Evolutionary conservation across 1,284 basidiomycete species (phyloP).

Genomic region (Ganoderma meredithae): DNA sequence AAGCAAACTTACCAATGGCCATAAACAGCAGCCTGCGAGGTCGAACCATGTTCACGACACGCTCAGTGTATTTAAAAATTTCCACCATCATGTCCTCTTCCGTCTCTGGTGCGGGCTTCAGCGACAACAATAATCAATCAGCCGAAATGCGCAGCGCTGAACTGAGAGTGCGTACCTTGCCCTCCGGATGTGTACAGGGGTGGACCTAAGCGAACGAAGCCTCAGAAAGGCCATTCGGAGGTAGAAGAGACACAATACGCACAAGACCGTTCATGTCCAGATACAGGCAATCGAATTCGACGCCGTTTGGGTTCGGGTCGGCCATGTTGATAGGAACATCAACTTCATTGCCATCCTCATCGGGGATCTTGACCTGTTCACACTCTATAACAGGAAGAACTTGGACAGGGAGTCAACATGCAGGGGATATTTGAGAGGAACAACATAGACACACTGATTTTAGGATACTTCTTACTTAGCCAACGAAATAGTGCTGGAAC

Average conservation of each 20-base stretch:
- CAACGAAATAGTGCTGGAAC: constrained; percentile 94
- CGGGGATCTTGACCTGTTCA: constrained; percentile 72
- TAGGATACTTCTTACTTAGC: constrained; percentile 97
- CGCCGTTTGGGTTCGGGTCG: constrained; percentile 92
- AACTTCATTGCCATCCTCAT: constrained; percentile 73
- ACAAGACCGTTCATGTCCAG: constrained; percentile 94
- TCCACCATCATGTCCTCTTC: constrained; percentile 99
- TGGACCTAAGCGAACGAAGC: constrained; percentile 73
- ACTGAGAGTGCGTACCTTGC: constrained; percentile 64
- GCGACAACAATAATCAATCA: not conserved
- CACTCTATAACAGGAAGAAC: constrained; percentile 87
- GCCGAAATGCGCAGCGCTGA: not conserved
- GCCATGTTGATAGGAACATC: constrained; percentile 87
- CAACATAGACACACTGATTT: constrained; percentile 72
- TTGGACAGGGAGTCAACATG: constrained; percentile 39
- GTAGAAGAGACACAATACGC: constrained; percentile 29
- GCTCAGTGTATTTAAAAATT: constrained; percentile 96
- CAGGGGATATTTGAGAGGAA: not conserved
- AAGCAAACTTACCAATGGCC: constrained; percentile 82
- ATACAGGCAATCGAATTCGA: constrained; percentile 97
- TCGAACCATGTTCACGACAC: constrained; percentile 96
- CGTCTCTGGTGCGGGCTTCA: constrained; percentile 90
- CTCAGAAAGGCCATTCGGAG: not conserved
- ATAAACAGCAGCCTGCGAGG: constrained; percentile 97
- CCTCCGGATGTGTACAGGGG: constrained; percentile 98